Percentiles rank a stretch among this genome's conserved stretches.
phyloP scores from a whole-genome alignment of 2,329 filamentous ascomycete species.

The Aspergillus costaricaensis region DNA sequence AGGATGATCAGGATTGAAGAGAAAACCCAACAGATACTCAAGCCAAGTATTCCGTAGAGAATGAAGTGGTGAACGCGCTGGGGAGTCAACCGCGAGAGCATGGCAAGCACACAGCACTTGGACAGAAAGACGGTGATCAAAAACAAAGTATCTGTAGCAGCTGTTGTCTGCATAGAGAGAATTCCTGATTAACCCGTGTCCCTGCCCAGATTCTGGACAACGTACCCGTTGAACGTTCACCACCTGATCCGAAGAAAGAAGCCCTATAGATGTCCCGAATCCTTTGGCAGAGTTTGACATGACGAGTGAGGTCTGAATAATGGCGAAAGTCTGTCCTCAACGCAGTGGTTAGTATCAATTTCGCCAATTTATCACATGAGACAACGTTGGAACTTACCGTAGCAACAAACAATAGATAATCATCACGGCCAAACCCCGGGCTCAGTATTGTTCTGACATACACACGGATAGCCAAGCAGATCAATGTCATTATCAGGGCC shows the following conservation, averaged over 20 bases:
- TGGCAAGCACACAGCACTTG: slow-evolving; percentile 5
- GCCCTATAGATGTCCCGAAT: neutral
- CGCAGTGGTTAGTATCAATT: neutral
- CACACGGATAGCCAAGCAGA: slow-evolving; percentile 1
- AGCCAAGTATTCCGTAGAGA: neutral
- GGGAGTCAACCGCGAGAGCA: slow-evolving; percentile 1
- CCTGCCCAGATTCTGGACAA: neutral
- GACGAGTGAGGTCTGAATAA: neutral
- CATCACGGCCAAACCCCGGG: slow-evolving; percentile 4
- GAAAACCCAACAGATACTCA: neutral
- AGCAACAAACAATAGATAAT: neutral
- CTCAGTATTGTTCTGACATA: slow-evolving; percentile 6
- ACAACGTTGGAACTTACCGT: neutral
- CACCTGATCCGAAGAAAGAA: neutral
- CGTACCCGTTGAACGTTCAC: neutral
- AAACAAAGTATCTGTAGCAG: neutral
- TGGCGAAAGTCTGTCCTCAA: neutral
- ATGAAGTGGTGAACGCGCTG: neutral
- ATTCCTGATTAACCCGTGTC: neutral
- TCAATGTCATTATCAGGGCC: slow-evolving; percentile 1
- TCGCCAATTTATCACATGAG: accelerated
- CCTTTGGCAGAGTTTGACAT: neutral
- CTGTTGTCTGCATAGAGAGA: neutral
- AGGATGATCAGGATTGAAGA: neutral
- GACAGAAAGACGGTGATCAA: neutral